Evolutionary conservation across 768 basidiomycete species (phyloP), one percentile per base, ranked within the genome.

Genomic region (Leccinum incarnatum): DNA sequence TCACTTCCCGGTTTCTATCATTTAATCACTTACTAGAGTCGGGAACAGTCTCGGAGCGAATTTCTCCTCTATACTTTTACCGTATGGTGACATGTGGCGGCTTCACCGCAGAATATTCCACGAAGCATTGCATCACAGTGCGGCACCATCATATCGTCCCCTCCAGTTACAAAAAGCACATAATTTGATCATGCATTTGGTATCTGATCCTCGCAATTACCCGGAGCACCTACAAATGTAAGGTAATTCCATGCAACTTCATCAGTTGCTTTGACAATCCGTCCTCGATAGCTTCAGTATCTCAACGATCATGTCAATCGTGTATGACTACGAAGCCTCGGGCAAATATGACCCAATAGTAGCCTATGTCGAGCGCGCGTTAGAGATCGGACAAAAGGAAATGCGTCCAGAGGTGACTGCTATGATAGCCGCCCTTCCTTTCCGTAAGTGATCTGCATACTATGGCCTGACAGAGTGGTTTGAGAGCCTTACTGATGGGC

Each of bases 151-250:
- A 29, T 78, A 72, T 55, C 66, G 62, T 36, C 73, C 75, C 6
- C 57, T 72, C 15, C 78, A 79, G 51, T 58, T 67, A 23, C 62
- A 66, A 36, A 77, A 74, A 56, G 62, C 70, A 3, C 69, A 71
- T 50, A 65, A 69, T 6, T 56, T 78, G 29, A 62, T 79, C 10
- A 59, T 55, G n/a, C 62, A 63, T 21, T 46, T 79, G 25, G 27
- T 69, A 17, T 52, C 34, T 1, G 58, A 53, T 17, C 69, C 75
- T 3, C 64, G 49, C 2, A 62, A 65, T 14, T 66, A 69, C 51
- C 15, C 12, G 10, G 50, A 47, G 12, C 72, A 77, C 52, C 19
- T 66, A 1, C 59, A 71, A 19, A 7, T 40, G 67, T 69, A 42
- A 57, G 67, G 2, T 23, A 10, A 6, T 29, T 21, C 1, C 4